A percentile compares a stretch with the other conserved stretches of the same genome.
Conservation (phyloP, 1,284 basidiomycete genomes). For the Phlebopus sp. region DNA sequence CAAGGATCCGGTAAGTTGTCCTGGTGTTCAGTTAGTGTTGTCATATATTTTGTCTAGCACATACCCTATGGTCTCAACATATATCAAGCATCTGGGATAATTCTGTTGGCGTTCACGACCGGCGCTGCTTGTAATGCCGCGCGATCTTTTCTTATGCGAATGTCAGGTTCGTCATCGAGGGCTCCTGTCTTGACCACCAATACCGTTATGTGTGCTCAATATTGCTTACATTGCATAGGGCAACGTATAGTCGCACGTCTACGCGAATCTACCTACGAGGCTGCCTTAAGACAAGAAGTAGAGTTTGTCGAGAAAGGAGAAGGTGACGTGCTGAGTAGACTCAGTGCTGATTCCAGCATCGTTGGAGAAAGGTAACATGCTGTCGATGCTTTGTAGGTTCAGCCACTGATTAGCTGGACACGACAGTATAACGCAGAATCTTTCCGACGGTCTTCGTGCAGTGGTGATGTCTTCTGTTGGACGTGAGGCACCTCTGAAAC, state of each 20-base stretch:
- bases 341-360: slow-evolving; percentile 91
- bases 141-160: slow-evolving; percentile 86
- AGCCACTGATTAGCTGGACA: slow-evolving; percentile 3
- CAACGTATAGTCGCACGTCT: slow-evolving; percentile 92
- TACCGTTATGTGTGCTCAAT: neutral
- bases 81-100: slow-evolving; percentile 73
- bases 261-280: slow-evolving; percentile 79
- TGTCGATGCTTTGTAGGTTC: neutral
- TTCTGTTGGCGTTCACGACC: slow-evolving; percentile 81
- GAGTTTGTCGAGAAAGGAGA: slow-evolving; percentile 92
- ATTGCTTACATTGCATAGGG: slow-evolving; percentile 43
- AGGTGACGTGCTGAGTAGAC: slow-evolving; percentile 89
- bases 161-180: slow-evolving; percentile 51
- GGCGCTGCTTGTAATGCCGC: slow-evolving; percentile 89
- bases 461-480: slow-evolving; percentile 89
- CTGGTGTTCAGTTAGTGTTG: slow-evolving; percentile 1
- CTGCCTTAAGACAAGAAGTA: slow-evolving; percentile 85
- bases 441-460: slow-evolving; percentile 88
- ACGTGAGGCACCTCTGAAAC: slow-evolving; percentile 46
- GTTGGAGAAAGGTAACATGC: slow-evolving; percentile 83
- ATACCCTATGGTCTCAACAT: slow-evolving; percentile 78
- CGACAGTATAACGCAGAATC: slow-evolving; percentile 82
- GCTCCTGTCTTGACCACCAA: neutral
- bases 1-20: slow-evolving; percentile 56
- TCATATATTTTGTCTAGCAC: slow-evolving; percentile 43